Evolutionary conservation across 2,329 filamentous ascomycete species (phyloP).

Genomic region (Fusarium sp.): DNA sequence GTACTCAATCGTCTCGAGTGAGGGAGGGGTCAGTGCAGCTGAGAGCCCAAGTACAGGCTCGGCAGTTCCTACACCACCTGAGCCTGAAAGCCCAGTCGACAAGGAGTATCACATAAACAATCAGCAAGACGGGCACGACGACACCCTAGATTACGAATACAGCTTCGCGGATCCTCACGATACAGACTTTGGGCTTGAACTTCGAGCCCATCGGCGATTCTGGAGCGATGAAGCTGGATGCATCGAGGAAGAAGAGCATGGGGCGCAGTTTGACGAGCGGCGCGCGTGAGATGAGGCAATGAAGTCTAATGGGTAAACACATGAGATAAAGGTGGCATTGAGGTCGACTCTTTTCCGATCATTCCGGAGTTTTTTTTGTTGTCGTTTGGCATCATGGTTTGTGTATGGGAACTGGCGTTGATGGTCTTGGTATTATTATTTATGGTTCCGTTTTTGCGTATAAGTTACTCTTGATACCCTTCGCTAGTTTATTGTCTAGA

Average conservation of each 20-base stretch:
- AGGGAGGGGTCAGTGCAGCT: constrained; percentile 54
- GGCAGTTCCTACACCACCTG: constrained; percentile 55
- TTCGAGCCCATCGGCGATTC: constrained; percentile 54
- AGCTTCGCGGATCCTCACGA: constrained; percentile 50
- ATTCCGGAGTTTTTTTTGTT: constrained; percentile 35
- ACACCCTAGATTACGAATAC: constrained; percentile 50
- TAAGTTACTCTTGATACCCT: constrained; percentile 47
- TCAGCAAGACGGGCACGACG: constrained; percentile 40
- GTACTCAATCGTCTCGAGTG: constrained; percentile 54
- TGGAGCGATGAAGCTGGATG: constrained; percentile 53
- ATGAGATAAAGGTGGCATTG: constrained; percentile 16
- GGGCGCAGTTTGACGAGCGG: constrained; percentile 42
- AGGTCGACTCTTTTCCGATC: constrained; percentile 22
- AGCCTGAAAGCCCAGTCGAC: constrained; percentile 53
- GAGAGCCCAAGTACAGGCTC: constrained; percentile 55
- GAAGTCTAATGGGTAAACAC: constrained; percentile 23
- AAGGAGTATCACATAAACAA: constrained; percentile 45
- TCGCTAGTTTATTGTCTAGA: constrained; percentile 33
- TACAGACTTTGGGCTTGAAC: constrained; percentile 53
- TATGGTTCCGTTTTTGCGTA: constrained; percentile 25
- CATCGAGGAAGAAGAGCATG: constrained; percentile 56
- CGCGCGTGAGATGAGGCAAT: constrained; percentile 42
- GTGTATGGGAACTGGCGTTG: constrained; percentile 29
- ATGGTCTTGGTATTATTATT: constrained; percentile 13
- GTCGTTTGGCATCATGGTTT: constrained; percentile 6